These are phyloP conservation scores for Leccinum truebloodii DNA, from an alignment of 768 basidiomycete genomes.

Conservation along the genomic window DNA sequence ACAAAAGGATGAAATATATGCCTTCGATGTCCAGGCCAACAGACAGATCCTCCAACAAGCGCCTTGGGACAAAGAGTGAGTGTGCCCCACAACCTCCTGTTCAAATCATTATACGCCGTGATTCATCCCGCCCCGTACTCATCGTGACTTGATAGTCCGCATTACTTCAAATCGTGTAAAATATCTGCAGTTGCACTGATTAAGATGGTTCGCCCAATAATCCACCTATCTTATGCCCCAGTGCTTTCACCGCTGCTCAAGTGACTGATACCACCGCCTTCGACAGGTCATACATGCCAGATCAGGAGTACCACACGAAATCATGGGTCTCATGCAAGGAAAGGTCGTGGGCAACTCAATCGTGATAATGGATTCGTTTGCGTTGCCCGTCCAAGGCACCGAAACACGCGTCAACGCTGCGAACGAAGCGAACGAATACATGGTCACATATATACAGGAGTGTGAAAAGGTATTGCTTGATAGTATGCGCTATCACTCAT, in stretches of 20 bases:
- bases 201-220: conserved; percentile 73
- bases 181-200: conserved; percentile 95
- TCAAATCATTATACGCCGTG: background rate
- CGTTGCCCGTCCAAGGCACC: conserved; percentile 95
- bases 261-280: background rate
- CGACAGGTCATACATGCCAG: conserved; percentile 94
- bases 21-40: conserved; percentile 70
- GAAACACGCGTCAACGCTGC: conserved; percentile 98
- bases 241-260: background rate
- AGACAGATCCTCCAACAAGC: conserved; percentile 62
- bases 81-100: conserved; percentile 15
- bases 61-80: conserved; percentile 89
- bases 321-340: conserved; percentile 99
- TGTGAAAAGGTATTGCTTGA: conserved; percentile 65
- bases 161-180: conserved; percentile 87
- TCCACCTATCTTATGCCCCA: background rate
- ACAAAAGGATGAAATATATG: conserved; percentile 79
- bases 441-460: conserved; percentile 89
- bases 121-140: background rate
- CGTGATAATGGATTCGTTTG: conserved; percentile 95
- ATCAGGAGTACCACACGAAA: conserved; percentile 96
- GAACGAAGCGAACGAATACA: conserved; percentile 96
- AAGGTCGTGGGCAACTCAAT: conserved; percentile 80
- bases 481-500: background rate
- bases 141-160: conserved; percentile 48